Evolutionary conservation across 345 rosid species (phyloP), one percentile per base, ranked within the genome.

Genomic region (Physaria fendleri): DNA sequence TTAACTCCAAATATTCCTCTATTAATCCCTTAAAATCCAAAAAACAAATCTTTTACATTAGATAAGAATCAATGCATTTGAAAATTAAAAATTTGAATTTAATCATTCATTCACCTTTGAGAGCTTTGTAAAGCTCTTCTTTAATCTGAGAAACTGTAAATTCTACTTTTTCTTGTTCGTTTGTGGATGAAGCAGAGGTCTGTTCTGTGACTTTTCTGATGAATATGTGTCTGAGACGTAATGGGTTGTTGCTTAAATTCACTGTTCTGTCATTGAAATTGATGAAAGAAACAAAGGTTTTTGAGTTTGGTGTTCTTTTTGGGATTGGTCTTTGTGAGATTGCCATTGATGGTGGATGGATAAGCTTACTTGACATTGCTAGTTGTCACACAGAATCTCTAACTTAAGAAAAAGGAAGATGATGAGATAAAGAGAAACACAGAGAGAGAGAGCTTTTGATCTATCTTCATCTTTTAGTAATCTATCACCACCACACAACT

Each of bases 1-100:
- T 74, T 68, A 1, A 79, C 81, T 25, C 98, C 93, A 56, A 86
- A 92, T 24, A 92, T 77, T 30, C 98, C 95, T 75, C 95, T 92
- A 45, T 88, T 88, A 22, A 73, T 75, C 52, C 88, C 92, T 83
- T 30, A 11, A 0, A 30, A 15, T 14, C 23, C 16, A 22, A 27
- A 9, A 14, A 8, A n/a, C 2, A 56, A 58, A 14, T 49, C 0
- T 0, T 5, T 0, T 5, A 27, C 47, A 34, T 32, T 45, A 5
- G 7, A 21, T 17, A 25, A 6, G 22, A 33, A n/a, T 6, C 10
- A 30, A 39, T 23, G 10, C 0, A 44, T 10, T 2, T 28, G 43
- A 46, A 14, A 28, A n/a, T n/a, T 10, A 24, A 52, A 63, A 37
- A 22, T 2, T 34, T 14, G 13, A 53, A 13, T 17, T 50, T 38